Conservation (phyloP, 2,329 filamentous ascomycete genomes). For the Apiospora arundinis region DNA sequence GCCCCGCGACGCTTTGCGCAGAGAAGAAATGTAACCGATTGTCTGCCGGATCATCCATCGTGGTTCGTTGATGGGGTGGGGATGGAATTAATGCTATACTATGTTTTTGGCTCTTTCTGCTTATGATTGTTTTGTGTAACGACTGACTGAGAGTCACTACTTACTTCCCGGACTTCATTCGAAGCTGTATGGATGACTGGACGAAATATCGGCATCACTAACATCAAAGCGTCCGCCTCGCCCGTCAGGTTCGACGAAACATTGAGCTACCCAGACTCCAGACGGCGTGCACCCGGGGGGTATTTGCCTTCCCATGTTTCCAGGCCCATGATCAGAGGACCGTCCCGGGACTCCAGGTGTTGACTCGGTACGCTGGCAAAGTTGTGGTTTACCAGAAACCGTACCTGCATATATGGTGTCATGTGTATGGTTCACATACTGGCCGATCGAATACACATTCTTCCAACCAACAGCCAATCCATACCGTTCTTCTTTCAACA, state of each 20-base stretch:
- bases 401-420: not conserved
- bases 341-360: not conserved
- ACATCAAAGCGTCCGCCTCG: not conserved
- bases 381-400: not conserved
- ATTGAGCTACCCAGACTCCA: not conserved
- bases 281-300: not conserved
- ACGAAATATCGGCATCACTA: not conserved
- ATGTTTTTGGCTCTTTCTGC: not conserved
- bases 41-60: not conserved
- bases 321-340: not conserved
- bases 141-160: not conserved
- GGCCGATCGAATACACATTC: not conserved
- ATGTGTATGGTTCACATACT: not conserved
- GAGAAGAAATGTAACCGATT: not conserved
- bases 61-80: not conserved
- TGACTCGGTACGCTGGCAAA: not conserved
- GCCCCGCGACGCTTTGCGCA: not conserved
- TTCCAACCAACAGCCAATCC: not conserved
- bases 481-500: not conserved
- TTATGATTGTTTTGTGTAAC: not conserved
- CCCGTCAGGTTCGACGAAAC: not conserved
- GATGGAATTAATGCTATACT: not conserved
- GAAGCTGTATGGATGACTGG: not conserved
- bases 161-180: not conserved
- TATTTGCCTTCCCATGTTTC: not conserved